These are phyloP conservation scores for Chionographis japonica DNA, from an alignment of 106 monocot genomes.

Conservation along the genomic window DNA sequence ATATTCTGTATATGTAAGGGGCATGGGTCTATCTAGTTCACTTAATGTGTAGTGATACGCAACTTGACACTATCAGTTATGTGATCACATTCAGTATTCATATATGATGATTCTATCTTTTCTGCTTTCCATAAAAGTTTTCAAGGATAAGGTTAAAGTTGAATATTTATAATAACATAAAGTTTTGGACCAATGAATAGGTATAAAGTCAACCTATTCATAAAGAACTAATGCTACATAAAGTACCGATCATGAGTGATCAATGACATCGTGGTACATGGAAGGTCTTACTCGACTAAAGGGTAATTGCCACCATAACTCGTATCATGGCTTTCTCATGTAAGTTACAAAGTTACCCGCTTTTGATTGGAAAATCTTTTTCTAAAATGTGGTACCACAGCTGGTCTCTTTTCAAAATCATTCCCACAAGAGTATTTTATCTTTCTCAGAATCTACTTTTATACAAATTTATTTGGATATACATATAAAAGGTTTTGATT, in stretches of 20 bases:
- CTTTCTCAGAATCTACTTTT: no score
- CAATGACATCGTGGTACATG: not conserved
- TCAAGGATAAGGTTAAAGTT: no score
- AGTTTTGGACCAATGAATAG: no score
- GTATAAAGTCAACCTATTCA: not conserved
- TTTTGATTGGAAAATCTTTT: not conserved
- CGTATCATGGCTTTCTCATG: not conserved
- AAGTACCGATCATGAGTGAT: not conserved
- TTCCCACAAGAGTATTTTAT: not conserved
- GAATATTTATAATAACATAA: no score
- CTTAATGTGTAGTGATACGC: not conserved
- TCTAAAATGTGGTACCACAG: not conserved
- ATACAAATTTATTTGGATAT: no score
- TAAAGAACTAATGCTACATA: not conserved
- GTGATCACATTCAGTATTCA: conserved; percentile 1
- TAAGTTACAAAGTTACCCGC: not conserved
- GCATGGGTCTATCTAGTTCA: not conserved
- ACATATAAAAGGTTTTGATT: no score
- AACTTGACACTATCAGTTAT: not conserved
- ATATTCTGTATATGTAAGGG: not conserved
- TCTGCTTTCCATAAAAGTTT: not conserved
- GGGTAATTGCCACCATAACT: not conserved
- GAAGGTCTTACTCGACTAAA: not conserved
- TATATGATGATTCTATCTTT: not conserved
- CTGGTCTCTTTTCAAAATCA: not conserved